Conservation (phyloP, 2,329 filamentous ascomycete species). For the Aspergillus texensis region DNA sequence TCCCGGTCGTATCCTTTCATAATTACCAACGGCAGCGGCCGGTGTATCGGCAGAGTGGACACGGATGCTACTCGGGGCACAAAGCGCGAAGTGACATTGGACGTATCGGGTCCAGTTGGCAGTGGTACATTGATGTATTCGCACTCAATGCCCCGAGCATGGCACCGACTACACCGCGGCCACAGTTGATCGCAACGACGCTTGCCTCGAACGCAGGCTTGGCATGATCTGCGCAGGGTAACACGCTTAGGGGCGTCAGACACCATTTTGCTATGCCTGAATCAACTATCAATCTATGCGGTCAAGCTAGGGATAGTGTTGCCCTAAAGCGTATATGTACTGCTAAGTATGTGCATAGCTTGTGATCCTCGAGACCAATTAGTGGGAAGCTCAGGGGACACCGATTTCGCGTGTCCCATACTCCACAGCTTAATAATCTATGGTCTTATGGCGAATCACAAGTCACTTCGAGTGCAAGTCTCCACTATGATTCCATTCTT, state of each 20-base stretch:
- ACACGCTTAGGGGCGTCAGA: background rate
- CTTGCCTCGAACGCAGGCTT: conserved; percentile 30
- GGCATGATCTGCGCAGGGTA: conserved; percentile 32
- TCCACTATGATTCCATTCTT: no score
- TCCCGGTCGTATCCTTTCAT: conserved; percentile 25
- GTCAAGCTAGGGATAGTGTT: background rate
- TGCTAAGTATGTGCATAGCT: background rate
- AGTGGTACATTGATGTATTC: conserved; percentile 30
- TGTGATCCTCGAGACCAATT: background rate
- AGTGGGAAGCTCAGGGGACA: background rate
- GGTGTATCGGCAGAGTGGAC: conserved; percentile 10
- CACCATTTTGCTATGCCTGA: background rate
- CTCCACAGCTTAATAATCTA: background rate
- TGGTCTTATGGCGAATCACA: no score
- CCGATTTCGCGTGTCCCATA: background rate
- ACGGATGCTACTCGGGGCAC: background rate
- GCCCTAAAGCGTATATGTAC: background rate
- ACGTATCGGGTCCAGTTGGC: background rate
- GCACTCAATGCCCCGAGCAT: conserved; percentile 23
- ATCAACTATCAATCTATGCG: background rate
- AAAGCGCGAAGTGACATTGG: no score
- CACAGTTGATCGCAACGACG: conserved; percentile 31
- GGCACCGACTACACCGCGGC: conserved; percentile 30
- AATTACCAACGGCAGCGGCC: conserved; percentile 24
- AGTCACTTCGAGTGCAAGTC: no score